These are phyloP conservation scores for Cladosporium halotolerans DNA, from an alignment of 2,329 filamentous ascomycete species.

Conservation along the genomic window DNA sequence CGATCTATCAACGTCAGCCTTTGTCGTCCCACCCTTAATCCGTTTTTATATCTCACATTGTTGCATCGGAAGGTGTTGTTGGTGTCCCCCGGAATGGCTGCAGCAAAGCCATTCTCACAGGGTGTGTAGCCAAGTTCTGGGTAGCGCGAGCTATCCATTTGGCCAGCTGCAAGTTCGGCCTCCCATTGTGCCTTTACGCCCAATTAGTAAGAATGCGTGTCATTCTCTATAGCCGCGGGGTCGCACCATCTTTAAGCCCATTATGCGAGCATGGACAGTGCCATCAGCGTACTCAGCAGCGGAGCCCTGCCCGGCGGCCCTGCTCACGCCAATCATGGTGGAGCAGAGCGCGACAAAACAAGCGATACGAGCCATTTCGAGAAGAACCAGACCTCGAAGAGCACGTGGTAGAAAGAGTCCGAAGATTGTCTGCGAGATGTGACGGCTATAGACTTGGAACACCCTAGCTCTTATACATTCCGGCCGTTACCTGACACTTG, in stretches of 20 bases:
- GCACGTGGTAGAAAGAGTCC: too few species aligned
- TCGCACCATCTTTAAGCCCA: constrained; percentile 22
- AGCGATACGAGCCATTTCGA: constrained; percentile 12
- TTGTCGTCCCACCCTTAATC: too few species aligned
- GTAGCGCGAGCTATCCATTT: constrained; percentile 32
- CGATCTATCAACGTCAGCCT: constrained; percentile 31
- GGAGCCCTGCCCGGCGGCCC: constrained; percentile 12
- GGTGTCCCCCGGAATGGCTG: constrained; percentile 41
- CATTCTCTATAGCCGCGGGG: neutral
- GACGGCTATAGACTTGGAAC: too few species aligned
- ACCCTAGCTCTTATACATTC: too few species aligned
- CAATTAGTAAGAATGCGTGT: neutral
- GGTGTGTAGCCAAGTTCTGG: constrained; percentile 35
- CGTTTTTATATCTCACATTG: neutral
- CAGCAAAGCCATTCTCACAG: constrained; percentile 41
- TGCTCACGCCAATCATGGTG: constrained; percentile 11
- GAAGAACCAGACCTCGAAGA: too few species aligned
- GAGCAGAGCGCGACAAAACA: constrained; percentile 13
- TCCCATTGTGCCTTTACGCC: constrained; percentile 26
- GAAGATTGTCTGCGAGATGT: too few species aligned
- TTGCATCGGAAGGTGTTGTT: constrained; percentile 37
- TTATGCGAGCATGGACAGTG: constrained; percentile 17
- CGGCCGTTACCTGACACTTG: too few species aligned
- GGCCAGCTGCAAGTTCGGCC: constrained; percentile 30
- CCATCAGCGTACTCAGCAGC: constrained; percentile 18